Base-by-base conservation (phyloP, 148 eudicot species). In the Spergularia marina region DNA sequence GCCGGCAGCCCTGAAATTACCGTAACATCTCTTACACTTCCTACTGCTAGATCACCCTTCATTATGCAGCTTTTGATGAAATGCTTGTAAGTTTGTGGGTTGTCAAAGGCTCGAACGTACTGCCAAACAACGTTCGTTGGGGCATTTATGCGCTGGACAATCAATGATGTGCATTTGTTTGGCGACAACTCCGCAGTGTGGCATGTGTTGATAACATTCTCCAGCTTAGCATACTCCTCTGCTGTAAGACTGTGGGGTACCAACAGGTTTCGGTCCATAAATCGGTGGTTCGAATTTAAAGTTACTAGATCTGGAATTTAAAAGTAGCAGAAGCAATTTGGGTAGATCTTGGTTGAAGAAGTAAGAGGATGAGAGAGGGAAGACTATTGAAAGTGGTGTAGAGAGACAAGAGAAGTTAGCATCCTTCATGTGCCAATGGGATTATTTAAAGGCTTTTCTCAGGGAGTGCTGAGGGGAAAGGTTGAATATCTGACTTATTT, bases 1-100 rank as follows among this genome's bases (percentile, higher is more conserved):
- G 95, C 95, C 12, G 95, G 95, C 65, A 90, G 72, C 17, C 95
- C 91, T 12, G 95, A 90, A 23, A 90, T 81, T 47, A 90, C 87
- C 64, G 74, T 71, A 36, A 90, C 87, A 52, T 86, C 82, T 18
- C 95, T 77, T 30, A 82, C 80, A 59, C 83, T 83, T 10, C 95
- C 95, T 68, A 85, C 88, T 18, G 66, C 52, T 57, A 83, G 85
- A 57, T 65, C 82, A 55, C 83, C 84, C 47, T 63, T 72, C 74
- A 86, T 82, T 71, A 39, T 71, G 76, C 94, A 90, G 77, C 85
- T 86, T 70, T 80, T 90, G 84, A 90, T 85, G 76, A 90, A 90
- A 86, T 90, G 87, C 78, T 90, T 90, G 84, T 90, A 90, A 6
- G 76, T 79, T 74, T 88, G 94, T 17, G 94, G 94, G 53, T 81